Evolutionary conservation across 208 protist species (phyloP), one percentile per base, ranked within the genome.

Genomic region (Leishmania gerbilli): DNA sequence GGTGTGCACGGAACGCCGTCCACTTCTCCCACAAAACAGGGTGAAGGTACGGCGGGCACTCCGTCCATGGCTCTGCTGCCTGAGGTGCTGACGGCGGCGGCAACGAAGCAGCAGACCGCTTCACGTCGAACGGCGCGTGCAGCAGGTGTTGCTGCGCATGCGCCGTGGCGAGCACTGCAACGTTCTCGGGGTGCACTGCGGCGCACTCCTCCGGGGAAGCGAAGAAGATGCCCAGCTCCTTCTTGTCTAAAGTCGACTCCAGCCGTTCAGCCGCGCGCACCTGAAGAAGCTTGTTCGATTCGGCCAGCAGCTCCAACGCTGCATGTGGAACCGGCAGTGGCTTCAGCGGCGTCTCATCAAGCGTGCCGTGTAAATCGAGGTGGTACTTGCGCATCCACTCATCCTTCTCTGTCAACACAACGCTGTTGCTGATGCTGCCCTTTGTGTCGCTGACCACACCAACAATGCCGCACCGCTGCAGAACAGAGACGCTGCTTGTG

Each of bases 321-420:
- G 62, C 68, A 67, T 84, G 56, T 40, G 83, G 74, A 7, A 91
- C 77, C 3, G 84, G 71, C 37, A 92, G 60, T 13, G 83, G 79
- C 77, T 86, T 76, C 67, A 96, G 82, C 24, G 87, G 80, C 2
- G 88, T 90, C 53, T 77, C 71, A 77, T 95, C 91, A 34, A 93
- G 79, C n/a, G 69, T 71, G 47, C 88, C 89, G 79, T 92, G 83
- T 11, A 71, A 53, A 79, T 96, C 89, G 24, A 88, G 78, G 71
- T 95, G 90, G 64, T 94, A 96, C 79, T 95, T 95, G 31, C 68
- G 78, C 56, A 93, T 82, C 90, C 89, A 94, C 79, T 88, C 87
- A 79, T 94, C 89, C 49, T 65, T 72, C 21, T 84, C 74, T 51
- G 51, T 83, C 19, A 83, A 69, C 24, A 75, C 71, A 24, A 37